Conservation (phyloP, 108 stramenopile genomes). For the Pseudonitzschia multiseries region DNA sequence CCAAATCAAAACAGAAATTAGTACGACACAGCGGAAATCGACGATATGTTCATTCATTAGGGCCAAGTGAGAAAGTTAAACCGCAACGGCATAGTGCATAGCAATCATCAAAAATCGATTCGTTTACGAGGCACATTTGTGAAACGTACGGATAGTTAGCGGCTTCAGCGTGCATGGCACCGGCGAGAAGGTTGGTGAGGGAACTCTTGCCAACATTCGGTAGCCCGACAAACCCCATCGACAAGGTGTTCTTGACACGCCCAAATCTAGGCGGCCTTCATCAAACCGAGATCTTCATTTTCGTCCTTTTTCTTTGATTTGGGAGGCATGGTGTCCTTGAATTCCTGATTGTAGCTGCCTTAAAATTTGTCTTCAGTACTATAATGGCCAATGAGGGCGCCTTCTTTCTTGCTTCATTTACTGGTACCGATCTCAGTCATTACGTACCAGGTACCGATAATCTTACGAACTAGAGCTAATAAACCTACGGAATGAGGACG, state of each 20-base stretch:
- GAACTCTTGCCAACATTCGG: slow-evolving; percentile 98
- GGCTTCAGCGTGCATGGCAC: slow-evolving; percentile 83
- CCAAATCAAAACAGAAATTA: not conserved
- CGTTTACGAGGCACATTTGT: not conserved
- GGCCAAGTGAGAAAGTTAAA: not conserved
- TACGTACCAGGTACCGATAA: too few species aligned
- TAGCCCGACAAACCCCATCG: slow-evolving; percentile 92
- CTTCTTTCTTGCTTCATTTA: not conserved
- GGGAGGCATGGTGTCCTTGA: slow-evolving; percentile 69
- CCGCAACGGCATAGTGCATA: not conserved
- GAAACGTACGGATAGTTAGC: slow-evolving; percentile 67
- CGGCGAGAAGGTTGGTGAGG: slow-evolving; percentile 87
- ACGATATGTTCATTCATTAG: not conserved
- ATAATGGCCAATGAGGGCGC: not conserved
- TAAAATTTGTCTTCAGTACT: not conserved
- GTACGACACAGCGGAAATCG: not conserved
- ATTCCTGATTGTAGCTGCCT: not conserved
- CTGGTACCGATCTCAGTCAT: too few species aligned
- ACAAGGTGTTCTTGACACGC: slow-evolving; percentile 35
- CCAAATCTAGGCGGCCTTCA: slow-evolving; percentile 78
- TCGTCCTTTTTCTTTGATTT: slow-evolving; percentile 80
- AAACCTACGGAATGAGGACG: too few species aligned
- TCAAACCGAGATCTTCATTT: slow-evolving; percentile 61
- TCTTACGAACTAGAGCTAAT: too few species aligned
- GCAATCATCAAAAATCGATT: not conserved